Base-by-base conservation (phyloP, 1,139 yeast genomes). In the Debaryomyces coudertii region DNA sequence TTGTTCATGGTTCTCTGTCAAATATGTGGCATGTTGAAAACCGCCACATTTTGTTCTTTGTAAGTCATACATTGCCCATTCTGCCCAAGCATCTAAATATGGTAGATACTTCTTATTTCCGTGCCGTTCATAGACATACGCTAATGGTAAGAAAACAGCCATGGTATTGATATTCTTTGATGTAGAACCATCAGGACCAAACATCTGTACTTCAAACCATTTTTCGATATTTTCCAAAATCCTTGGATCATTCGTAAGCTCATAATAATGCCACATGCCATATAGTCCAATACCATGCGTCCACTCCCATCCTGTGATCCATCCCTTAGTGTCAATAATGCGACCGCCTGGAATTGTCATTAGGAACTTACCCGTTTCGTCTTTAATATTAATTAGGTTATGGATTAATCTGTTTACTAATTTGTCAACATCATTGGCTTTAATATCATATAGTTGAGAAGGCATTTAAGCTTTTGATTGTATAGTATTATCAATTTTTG, bases 261-360 rank as follows among this genome's bases (percentile, higher is more conserved):
- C 58, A 46, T 62, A 62, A 51, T 63, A 66, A 42, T 66, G 67
- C 71, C 71, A 66, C 63, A 67, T 60, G 9, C 71, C 71, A 45
- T 66, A 64, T 29, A 60, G 56, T 4, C 65, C 64, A 34, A 67
- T 62, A 5, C 70, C 70, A 42, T 65, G 69, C 23, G 69, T 63
- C 70, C 70, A 65, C 48, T 65, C 70, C 70, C 71, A 67, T n/a
- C 67, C 69, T 6, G 65, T 61, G 41, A 56, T 54, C 71, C 71
- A 66, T 12, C 68, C 68, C 48, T 65, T 66, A 42, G 69, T 65
- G 47, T 67, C 71, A 31, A 65, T 65, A 42, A 63, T 53, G 44
- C 68, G 51, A 2, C 71, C 71, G 42, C 62, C 71, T 9, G 63
- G 65, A 23, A 65, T 56, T n/a, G 57, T 53, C 57, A 66, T 56